Evolutionary conservation across 768 basidiomycete genomes (phyloP).

Genomic region (Phanerochaete sordida): DNA sequence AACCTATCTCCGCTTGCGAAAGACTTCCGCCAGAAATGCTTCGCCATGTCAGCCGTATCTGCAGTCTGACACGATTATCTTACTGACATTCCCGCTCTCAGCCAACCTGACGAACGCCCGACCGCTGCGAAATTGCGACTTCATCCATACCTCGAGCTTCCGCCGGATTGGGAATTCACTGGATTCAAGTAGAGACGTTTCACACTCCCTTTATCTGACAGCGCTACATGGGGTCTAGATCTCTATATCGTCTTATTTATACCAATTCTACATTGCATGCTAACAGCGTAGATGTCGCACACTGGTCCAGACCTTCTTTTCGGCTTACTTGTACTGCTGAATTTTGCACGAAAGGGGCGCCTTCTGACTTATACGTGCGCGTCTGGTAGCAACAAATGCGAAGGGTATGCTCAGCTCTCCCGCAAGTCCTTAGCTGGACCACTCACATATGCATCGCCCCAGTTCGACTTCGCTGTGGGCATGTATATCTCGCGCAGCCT

Average conservation of each 20-base stretch:
- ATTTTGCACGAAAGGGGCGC: too few relatives aligned
- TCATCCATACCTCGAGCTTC: slow-evolving; percentile 75
- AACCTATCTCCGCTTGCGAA: slow-evolving; percentile 72
- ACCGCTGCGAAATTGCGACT: slow-evolving; percentile 72
- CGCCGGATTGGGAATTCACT: slow-evolving; percentile 72
- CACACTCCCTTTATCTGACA: too few relatives aligned
- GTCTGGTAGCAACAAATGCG: slow-evolving; percentile 19
- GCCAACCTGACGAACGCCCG: slow-evolving; percentile 82
- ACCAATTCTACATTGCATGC: too few relatives aligned
- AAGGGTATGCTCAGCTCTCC: slow-evolving; percentile 13
- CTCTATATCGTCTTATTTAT: too few relatives aligned
- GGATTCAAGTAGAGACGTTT: slow-evolving; percentile 39
- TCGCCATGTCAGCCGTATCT: too few relatives aligned
- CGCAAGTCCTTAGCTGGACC: too few relatives aligned
- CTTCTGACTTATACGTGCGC: too few relatives aligned
- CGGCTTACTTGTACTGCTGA: too few relatives aligned
- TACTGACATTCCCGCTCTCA: slow-evolving; percentile 21
- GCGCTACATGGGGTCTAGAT: too few relatives aligned
- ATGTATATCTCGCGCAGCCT: slow-evolving; percentile 9
- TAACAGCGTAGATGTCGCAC: too few relatives aligned
- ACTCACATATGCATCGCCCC: not conserved
- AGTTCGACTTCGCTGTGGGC: slow-evolving; percentile 14
- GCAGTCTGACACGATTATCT: too few relatives aligned
- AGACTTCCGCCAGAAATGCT: slow-evolving; percentile 86
- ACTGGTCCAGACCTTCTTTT: too few relatives aligned